phyloP scores from a whole-genome alignment of 228 moss, liverwort and hornwort species.

The Sphagnum fallax region DNA sequence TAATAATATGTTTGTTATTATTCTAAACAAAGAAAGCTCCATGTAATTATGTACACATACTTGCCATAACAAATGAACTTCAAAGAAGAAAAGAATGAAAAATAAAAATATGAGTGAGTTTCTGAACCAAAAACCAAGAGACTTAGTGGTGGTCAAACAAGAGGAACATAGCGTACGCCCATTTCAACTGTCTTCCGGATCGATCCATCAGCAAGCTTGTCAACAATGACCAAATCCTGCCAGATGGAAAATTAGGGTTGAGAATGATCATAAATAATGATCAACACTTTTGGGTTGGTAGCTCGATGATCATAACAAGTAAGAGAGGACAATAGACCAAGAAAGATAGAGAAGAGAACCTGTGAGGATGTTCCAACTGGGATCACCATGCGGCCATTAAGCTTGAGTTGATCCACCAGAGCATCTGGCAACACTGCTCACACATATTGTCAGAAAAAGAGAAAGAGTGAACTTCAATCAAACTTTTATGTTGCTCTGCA shows the following conservation, averaged over 20 bases:
- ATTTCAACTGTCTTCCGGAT: constrained; percentile 29
- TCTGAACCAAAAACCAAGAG: too few species aligned
- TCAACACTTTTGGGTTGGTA: too few species aligned
- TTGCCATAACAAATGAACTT: too few species aligned
- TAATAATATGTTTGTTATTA: too few species aligned
- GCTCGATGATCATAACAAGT: too few species aligned
- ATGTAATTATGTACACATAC: too few species aligned
- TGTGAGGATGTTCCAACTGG: constrained; percentile 77
- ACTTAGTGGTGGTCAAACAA: constrained; percentile 11
- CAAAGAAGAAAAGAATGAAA: too few species aligned
- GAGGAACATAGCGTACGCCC: constrained; percentile 52
- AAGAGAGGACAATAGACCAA: not conserved
- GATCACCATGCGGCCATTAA: constrained; percentile 93
- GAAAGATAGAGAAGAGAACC: constrained; percentile 15
- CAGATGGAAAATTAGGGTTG: not conserved
- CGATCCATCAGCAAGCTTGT: constrained; percentile 37
- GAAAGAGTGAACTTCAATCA: too few species aligned
- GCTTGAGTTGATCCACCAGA: constrained; percentile 85
- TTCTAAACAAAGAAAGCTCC: too few species aligned
- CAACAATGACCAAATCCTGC: constrained; percentile 41
- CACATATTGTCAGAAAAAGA: not conserved
- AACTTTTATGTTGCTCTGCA: too few species aligned
- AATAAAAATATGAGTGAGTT: too few species aligned
- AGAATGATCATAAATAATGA: not conserved
- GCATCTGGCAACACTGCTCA: constrained; percentile 72